Evolutionary conservation across 257 asterid genomes (phyloP).

Genomic region (Parsonsia alboflavescens): DNA sequence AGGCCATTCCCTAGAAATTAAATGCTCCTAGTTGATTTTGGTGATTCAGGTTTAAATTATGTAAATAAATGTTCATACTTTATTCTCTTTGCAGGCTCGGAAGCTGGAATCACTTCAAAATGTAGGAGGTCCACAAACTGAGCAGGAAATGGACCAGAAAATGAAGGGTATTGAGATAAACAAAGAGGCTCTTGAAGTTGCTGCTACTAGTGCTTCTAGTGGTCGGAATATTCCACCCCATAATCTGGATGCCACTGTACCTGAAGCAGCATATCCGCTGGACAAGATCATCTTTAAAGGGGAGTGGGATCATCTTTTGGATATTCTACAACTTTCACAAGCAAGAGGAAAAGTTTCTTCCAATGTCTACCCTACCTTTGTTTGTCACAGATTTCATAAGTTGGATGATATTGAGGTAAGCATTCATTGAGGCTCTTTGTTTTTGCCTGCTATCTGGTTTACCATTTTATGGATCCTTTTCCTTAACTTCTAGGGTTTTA

Average conservation of each 20-base stretch:
- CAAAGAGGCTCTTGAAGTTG: conserved; percentile 44
- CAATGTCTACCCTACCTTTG: conserved; percentile 66
- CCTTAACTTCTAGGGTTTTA: not conserved
- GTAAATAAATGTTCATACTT: not conserved
- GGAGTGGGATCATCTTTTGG: conserved; percentile 79
- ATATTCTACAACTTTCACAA: conserved; percentile 38
- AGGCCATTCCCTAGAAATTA: not conserved
- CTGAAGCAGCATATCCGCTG: conserved; percentile 70
- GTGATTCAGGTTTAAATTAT: not conserved
- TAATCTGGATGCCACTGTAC: conserved; percentile 54
- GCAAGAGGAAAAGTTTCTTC: conserved; percentile 32
- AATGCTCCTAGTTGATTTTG: not conserved
- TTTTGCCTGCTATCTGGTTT: not conserved
- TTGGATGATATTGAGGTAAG: conserved; percentile 50
- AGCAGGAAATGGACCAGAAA: conserved; percentile 34
- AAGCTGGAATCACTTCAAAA: conserved; percentile 39
- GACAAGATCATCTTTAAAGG: conserved; percentile 69
- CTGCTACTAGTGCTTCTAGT: conserved; percentile 19
- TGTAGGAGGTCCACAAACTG: conserved; percentile 39
- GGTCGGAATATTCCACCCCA: conserved; percentile 62
- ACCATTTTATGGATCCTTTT: not conserved
- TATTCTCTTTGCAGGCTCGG: conserved; percentile 36
- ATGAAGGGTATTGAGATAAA: conserved; percentile 37
- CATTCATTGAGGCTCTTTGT: not conserved
- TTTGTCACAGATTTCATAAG: conserved; percentile 53